Evolutionary conservation across 2,329 filamentous ascomycete genomes (phyloP).

Genomic region (Diaporthe nobilis): DNA sequence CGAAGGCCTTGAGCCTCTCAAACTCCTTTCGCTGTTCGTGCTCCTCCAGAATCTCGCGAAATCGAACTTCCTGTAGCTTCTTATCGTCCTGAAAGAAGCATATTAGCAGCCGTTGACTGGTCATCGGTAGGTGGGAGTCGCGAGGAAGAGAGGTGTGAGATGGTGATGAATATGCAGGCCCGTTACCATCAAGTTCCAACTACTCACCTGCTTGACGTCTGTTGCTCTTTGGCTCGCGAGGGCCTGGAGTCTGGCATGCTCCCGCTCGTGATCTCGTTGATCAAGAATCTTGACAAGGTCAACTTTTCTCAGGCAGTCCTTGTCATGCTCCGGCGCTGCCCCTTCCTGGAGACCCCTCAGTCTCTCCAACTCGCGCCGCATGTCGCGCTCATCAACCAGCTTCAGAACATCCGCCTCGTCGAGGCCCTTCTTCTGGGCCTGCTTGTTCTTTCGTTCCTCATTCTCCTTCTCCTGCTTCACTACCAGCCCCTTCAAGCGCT

Average conservation of each 20-base stretch:
- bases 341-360: not conserved
- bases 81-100: not conserved
- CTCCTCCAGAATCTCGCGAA: not conserved
- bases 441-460: conserved; percentile 13
- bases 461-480: not conserved
- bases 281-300: conserved; percentile 12
- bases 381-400: conserved; percentile 20
- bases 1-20: conserved; percentile 3
- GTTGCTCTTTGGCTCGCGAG: not conserved
- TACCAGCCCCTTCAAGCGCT: conserved; percentile 21
- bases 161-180: too few species aligned
- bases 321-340: not conserved
- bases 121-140: not conserved
- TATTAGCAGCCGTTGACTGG: not conserved
- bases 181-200: not conserved
- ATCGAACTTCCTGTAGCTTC: not conserved
- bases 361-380: not conserved
- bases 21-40: not conserved
- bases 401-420: conserved; percentile 11
- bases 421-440: conserved; percentile 3
- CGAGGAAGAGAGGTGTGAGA: too few species aligned
- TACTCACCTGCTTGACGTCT: conserved; percentile 13
- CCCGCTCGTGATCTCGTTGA: conserved; percentile 13
- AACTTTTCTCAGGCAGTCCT: not conserved
- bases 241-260: conserved; percentile 13